phyloP scores from a whole-genome alignment of 2,329 filamentous ascomycete species.

The Apiospora aurea region DNA sequence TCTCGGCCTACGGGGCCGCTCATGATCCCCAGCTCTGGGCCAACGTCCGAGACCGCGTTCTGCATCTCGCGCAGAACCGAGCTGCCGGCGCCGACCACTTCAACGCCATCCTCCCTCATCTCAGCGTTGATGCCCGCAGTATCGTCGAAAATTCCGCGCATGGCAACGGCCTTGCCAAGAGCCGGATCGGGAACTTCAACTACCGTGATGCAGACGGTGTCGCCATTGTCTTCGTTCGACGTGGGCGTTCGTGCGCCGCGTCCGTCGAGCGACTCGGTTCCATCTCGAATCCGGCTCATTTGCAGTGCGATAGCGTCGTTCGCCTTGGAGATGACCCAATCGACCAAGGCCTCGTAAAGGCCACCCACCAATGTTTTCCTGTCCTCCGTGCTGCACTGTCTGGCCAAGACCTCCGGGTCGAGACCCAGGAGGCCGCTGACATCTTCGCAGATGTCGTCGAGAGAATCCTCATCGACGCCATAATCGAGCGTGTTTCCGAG shows the following conservation, averaged over 20 bases:
- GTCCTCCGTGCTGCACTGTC: conserved; percentile 84
- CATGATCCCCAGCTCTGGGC: conserved; percentile 79
- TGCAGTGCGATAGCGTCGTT: conserved; percentile 84
- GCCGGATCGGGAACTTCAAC: conserved; percentile 83
- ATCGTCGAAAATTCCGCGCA: conserved; percentile 93
- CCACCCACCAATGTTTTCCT: conserved; percentile 82
- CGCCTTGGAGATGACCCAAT: conserved; percentile 90
- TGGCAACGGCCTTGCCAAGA: conserved; percentile 85
- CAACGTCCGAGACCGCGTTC: conserved; percentile 77
- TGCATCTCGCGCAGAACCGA: conserved; percentile 90
- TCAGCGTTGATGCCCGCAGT: conserved; percentile 91
- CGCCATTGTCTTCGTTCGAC: conserved; percentile 74
- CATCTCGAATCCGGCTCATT: conserved; percentile 70
- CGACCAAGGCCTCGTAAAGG: conserved; percentile 91
- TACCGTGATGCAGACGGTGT: conserved; percentile 89
- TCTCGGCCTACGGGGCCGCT: conserved; percentile 72
- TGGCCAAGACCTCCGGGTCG: conserved; percentile 81
- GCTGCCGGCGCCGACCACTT: conserved; percentile 75
- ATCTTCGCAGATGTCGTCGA: conserved; percentile 90
- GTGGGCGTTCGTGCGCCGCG: conserved; percentile 68
- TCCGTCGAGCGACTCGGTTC: conserved; percentile 72
- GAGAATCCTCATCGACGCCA: conserved; percentile 79
- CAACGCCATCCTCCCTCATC: conserved; percentile 94
- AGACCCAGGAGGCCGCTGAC: conserved; percentile 85
- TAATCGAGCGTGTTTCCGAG: conserved; percentile 91